Evolutionary conservation across 1,284 basidiomycete species (phyloP).

Genomic region (Moesziomyces sp.): DNA sequence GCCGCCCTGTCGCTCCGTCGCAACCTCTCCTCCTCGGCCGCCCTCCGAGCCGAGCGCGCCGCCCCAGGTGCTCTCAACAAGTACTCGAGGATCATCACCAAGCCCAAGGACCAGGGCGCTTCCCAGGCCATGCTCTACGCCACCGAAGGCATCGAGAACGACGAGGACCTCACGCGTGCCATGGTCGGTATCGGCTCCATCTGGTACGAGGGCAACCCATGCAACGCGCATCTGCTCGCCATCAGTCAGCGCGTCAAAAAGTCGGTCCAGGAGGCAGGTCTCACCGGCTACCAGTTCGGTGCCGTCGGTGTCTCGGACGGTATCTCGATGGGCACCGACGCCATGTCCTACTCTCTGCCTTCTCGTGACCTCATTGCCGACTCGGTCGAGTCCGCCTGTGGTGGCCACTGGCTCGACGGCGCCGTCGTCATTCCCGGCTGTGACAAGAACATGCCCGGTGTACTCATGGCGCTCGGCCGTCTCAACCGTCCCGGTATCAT

Average conservation of each 20-base stretch:
- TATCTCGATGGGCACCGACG: constrained; percentile 67
- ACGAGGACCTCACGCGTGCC: constrained; percentile 63
- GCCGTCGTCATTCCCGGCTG: constrained; percentile 65
- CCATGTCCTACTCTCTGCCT: constrained; percentile 66
- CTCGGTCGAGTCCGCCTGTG: constrained; percentile 63
- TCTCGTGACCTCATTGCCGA: constrained; percentile 66
- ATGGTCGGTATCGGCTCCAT: constrained; percentile 66
- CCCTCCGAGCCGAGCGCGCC: constrained; percentile 36
- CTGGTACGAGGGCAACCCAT: constrained; percentile 67
- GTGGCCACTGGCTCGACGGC: constrained; percentile 67
- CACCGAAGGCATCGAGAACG: constrained; percentile 60
- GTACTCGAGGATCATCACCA: constrained; percentile 62
- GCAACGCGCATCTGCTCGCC: constrained; percentile 65
- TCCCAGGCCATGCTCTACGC: constrained; percentile 67
- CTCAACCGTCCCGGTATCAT: constrained; percentile 67
- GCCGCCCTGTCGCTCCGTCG: constrained; percentile 19
- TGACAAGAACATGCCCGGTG: constrained; percentile 68
- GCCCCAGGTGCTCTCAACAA: constrained; percentile 62
- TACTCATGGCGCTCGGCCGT: constrained; percentile 65
- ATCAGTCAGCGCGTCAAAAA: constrained; percentile 62
- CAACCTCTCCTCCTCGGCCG: constrained; percentile 27
- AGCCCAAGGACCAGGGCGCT: constrained; percentile 67
- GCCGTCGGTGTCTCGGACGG: constrained; percentile 67
- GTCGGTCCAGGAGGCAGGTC: constrained; percentile 59
- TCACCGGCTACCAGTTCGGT: constrained; percentile 66